phyloP scores from a whole-genome alignment of 176 grass and related monocot genomes.

The Triticum urartu region DNA sequence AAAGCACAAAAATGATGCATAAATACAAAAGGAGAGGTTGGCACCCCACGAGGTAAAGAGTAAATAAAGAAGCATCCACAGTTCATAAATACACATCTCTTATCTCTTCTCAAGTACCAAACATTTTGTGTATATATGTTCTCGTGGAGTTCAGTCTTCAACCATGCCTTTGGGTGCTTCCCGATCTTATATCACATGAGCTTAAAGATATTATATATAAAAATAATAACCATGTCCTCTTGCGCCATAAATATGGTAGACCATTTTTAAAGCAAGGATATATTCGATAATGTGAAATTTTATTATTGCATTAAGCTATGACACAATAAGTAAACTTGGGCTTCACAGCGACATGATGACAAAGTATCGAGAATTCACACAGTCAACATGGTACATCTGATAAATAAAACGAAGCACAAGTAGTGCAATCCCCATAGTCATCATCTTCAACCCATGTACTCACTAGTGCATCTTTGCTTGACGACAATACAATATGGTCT shows the following conservation, averaged over 20 bases:
- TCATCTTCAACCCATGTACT: background rate
- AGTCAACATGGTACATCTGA: background rate
- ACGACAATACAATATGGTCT: no score
- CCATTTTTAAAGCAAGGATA: background rate
- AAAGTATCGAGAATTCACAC: background rate
- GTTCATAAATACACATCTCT: no score
- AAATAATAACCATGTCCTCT: background rate
- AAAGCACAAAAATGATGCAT: background rate
- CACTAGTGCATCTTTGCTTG: background rate
- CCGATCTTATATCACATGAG: background rate
- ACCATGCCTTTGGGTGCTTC: background rate
- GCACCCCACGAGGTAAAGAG: background rate
- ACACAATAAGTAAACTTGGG: background rate
- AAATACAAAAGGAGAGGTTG: background rate
- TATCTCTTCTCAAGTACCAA: no score
- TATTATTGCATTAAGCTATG: background rate
- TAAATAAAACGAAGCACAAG: background rate
- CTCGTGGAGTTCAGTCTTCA: background rate
- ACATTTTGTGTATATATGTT: no score
- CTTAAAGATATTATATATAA: background rate
- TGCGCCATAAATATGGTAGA: background rate
- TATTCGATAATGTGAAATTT: background rate
- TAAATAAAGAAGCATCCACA: background rate
- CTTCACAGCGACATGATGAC: background rate
- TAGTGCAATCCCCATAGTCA: background rate